A percentile compares a stretch with the other conserved stretches of the same genome.
Conservation (phyloP, 2,329 filamentous ascomycete genomes). For the Fusarium anguioides region DNA sequence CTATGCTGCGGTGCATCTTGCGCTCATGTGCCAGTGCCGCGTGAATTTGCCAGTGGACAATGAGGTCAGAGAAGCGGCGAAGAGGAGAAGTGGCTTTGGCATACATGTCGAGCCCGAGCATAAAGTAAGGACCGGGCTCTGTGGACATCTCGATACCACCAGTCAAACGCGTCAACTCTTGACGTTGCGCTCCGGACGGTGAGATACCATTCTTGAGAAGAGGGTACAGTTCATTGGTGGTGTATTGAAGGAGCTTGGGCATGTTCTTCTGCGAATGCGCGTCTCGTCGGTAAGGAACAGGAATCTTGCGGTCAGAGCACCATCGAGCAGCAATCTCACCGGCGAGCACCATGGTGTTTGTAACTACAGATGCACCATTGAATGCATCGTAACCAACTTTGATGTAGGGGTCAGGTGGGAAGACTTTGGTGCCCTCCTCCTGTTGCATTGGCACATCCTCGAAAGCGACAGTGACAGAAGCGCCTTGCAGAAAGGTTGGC, state of each 20-base stretch:
- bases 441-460: slow-evolving; percentile 44
- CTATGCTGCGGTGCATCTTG: slow-evolving; percentile 43
- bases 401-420: slow-evolving; percentile 64
- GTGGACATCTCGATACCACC: slow-evolving; percentile 65
- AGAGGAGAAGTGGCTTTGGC: slow-evolving; percentile 73
- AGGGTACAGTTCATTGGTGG: slow-evolving; percentile 51
- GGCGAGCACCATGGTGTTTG: slow-evolving; percentile 68
- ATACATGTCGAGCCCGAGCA: slow-evolving; percentile 70
- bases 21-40: slow-evolving; percentile 64
- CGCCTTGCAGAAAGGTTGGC: slow-evolving; percentile 58
- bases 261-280: slow-evolving; percentile 53
- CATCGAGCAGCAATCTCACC: slow-evolving; percentile 71
- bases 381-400: slow-evolving; percentile 49
- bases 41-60: slow-evolving; percentile 75
- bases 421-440: slow-evolving; percentile 30
- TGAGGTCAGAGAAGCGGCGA: slow-evolving; percentile 71
- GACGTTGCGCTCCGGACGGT: slow-evolving; percentile 48
- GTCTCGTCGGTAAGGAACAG: slow-evolving; percentile 68
- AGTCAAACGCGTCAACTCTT: slow-evolving; percentile 47
- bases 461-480: slow-evolving; percentile 59
- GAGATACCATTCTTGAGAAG: slow-evolving; percentile 47
- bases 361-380: slow-evolving; percentile 50
- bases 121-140: slow-evolving; percentile 65
- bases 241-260: slow-evolving; percentile 52
- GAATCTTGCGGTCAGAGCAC: slow-evolving; percentile 67